Evolutionary conservation across 73 alveolate genomes (phyloP).

Genomic region (Paramecium octaurelia): DNA sequence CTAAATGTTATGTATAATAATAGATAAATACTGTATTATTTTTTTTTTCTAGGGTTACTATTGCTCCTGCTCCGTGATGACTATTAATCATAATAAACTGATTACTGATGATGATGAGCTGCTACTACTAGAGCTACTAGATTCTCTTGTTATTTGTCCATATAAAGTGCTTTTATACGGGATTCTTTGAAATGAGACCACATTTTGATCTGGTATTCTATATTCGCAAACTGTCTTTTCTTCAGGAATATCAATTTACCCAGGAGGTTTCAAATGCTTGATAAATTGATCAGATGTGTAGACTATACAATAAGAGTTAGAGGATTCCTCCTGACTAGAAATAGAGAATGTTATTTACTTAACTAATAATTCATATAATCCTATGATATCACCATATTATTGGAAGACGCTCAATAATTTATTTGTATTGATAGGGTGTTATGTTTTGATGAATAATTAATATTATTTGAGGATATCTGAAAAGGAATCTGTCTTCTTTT

Average conservation of each 20-base stretch:
- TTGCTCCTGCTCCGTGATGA: neutral
- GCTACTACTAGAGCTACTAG: neutral
- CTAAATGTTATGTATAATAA: neutral
- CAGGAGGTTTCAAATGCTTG: neutral
- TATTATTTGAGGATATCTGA: neutral
- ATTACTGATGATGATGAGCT: slow-evolving; percentile 9
- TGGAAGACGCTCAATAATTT: neutral
- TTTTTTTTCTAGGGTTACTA: neutral
- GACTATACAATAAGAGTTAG: neutral
- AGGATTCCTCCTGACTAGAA: neutral
- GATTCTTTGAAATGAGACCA: neutral
- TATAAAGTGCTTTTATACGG: neutral
- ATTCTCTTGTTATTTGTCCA: neutral
- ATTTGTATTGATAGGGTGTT: neutral
- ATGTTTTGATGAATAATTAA: slow-evolving; percentile 16
- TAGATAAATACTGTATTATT: neutral
- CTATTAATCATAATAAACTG: neutral
- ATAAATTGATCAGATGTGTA: neutral
- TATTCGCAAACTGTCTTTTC: neutral
- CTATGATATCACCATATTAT: slow-evolving; percentile 1
- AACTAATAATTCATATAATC: neutral
- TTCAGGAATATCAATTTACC: neutral
- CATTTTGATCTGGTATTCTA: neutral
- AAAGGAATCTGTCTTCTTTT: neutral
- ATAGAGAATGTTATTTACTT: neutral